Base-by-base conservation (phyloP, 306 rosid genomes). In the Ziziphus jujuba region DNA sequence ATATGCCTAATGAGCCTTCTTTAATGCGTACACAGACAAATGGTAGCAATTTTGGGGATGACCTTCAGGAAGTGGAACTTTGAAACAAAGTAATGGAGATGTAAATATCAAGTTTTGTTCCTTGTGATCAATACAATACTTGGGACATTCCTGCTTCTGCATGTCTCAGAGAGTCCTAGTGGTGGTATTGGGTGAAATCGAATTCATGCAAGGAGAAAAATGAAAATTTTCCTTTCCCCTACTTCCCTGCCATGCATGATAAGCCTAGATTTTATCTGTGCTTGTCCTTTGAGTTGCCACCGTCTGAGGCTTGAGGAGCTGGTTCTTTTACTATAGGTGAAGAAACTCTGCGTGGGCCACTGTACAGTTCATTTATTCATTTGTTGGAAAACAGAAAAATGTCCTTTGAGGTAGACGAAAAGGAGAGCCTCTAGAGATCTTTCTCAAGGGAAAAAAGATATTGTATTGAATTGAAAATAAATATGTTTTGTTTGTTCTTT, bases 31-130 rank as follows among this genome's bases (percentile, higher is more conserved):
- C 65, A 6, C 79, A 80, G 34, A 67, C 50, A 53, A 87, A 57
- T 40, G 82, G 74, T n/a, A 65, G 90, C 66, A 79, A 79, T 80
- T 75, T 77, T 73, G 87, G 87, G 33, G 95, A 79, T 35, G 92
- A 81, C 67, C 96, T 92, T 65, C 92, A 87, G 22, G 96, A 89
- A 81, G 98, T 87, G 84, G 95, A 89, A 74, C 95, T 89, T 72
- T 89, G 88, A 89, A 69, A 77, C 57, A 33, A 69, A 48, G 80
- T 72, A 75, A 63, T 62, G 69, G 70, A 76, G 81, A 79, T 85
- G 95, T 89, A 85, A 81, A 89, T 89, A 89, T 79, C 75, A 74
- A 87, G 80, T 85, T 92, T 89, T 84, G 91, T 84, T 84, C 85
- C 63, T 62, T 69, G 48, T 70, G 79, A 60, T 80, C 81, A 53